A percentile compares a stretch with the other conserved stretches of the same genome.
Evolutionary conservation across 108 stramenopile genomes (phyloP).

Genomic region (Nitzschia palea): DNA sequence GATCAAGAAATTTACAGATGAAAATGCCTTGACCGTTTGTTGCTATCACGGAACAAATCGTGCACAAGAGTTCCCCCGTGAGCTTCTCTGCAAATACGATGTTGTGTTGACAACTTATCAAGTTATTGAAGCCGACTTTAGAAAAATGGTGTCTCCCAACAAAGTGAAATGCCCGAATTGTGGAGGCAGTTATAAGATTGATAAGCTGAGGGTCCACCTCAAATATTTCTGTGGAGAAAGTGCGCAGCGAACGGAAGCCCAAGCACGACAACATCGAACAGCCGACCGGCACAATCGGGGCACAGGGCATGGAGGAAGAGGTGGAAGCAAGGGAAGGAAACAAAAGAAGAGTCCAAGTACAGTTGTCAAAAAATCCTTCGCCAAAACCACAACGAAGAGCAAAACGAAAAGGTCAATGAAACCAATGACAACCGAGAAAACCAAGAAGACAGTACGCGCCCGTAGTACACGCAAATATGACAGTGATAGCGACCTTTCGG

Average conservation of each 20-base stretch:
- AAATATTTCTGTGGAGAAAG: constrained; percentile 96
- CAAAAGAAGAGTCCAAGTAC: constrained; percentile 31
- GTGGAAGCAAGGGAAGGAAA: constrained; percentile 14
- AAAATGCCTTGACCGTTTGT: constrained; percentile 71
- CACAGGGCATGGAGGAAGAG: constrained; percentile 6
- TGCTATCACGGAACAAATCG: constrained; percentile 93
- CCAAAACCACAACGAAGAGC: constrained; percentile 6
- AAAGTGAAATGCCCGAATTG: constrained; percentile 93
- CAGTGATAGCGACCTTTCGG: constrained; percentile 58
- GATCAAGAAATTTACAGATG: constrained; percentile 90
- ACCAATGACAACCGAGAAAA: no score
- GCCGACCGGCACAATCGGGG: constrained; percentile 37
- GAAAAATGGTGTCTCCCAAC: constrained; percentile 91
- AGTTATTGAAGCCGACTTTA: constrained; percentile 91
- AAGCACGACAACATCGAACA: constrained; percentile 85
- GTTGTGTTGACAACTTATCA: constrained; percentile 97
- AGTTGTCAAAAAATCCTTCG: constrained; percentile 1
- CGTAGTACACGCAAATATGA: constrained; percentile 36
- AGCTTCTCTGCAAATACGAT: constrained; percentile 85
- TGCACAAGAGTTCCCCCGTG: constrained; percentile 54
- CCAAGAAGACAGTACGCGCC: constrained; percentile 39
- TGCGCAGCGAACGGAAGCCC: constrained; percentile 91
- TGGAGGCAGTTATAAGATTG: constrained; percentile 84
- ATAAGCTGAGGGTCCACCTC: constrained; percentile 86
- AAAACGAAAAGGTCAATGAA: constrained; percentile 9